Evolutionary conservation across 2,329 filamentous ascomycete species (phyloP).

Genomic region (Aspergillus ruber): DNA sequence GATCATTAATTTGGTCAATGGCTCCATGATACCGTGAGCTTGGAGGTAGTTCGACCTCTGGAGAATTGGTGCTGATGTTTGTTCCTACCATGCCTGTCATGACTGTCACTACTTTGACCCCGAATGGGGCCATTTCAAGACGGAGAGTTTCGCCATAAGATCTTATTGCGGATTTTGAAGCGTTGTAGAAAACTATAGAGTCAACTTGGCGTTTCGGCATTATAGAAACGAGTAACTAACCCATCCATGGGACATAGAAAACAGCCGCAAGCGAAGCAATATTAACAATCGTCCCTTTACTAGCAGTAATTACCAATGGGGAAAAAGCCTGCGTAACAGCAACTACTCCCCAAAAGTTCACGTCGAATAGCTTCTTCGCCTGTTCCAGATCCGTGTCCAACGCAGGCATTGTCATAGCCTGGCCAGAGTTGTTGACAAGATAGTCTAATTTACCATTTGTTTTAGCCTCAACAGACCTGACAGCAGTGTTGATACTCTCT

Average conservation of each 20-base stretch:
- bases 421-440: slow-evolving; percentile 40
- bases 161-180: slow-evolving; percentile 18
- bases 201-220: neutral
- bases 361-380: slow-evolving; percentile 17
- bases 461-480: slow-evolving; percentile 8
- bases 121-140: slow-evolving; percentile 12
- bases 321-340: slow-evolving; percentile 18
- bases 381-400: slow-evolving; percentile 31
- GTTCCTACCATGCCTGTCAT: neutral
- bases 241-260: slow-evolving; percentile 24
- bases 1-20: too few species aligned
- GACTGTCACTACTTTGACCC: neutral
- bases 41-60: too few species aligned
- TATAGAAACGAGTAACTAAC: slow-evolving; percentile 11
- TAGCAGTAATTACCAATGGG: slow-evolving; percentile 15
- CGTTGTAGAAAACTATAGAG: slow-evolving; percentile 10
- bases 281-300: slow-evolving; percentile 16
- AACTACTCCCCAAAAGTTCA: slow-evolving; percentile 13
- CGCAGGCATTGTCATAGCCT: slow-evolving; percentile 27
- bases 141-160: slow-evolving; percentile 17
- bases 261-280: slow-evolving; percentile 14
- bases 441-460: slow-evolving; percentile 30
- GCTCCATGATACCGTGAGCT: too few species aligned
- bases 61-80: neutral
- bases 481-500: slow-evolving; percentile 20